Conservation (phyloP, 164 flowering plant genomes). For the Vitis rotundifolia region DNA sequence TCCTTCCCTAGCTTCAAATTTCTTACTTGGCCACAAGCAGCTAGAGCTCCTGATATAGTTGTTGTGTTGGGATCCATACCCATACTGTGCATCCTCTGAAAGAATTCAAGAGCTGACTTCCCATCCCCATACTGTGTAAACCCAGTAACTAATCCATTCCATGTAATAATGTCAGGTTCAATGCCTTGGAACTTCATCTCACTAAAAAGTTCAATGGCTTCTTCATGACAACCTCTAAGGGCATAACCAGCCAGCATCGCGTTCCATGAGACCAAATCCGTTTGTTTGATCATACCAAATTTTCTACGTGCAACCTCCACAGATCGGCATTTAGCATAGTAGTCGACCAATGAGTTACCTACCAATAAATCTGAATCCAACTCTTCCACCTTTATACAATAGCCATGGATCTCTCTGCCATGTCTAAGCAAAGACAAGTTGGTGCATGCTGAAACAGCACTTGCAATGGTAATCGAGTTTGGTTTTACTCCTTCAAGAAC, state of each 20-base stretch:
- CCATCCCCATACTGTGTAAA: conserved; percentile 34
- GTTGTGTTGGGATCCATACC: conserved; percentile 22
- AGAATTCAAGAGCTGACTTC: conserved; percentile 34
- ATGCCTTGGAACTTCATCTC: conserved; percentile 30
- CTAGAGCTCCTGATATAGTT: conserved; percentile 32
- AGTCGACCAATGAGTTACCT: conserved; percentile 31
- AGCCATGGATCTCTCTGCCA: conserved; percentile 41
- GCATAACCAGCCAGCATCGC: conserved; percentile 38
- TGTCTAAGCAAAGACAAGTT: conserved; percentile 25
- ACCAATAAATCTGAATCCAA: conserved; percentile 33
- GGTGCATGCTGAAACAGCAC: conserved; percentile 42
- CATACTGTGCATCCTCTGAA: conserved; percentile 23
- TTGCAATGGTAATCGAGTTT: conserved; percentile 35
- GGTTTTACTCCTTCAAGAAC: conserved; percentile 29
- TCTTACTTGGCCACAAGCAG: conserved; percentile 36
- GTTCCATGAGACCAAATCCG: conserved; percentile 32
- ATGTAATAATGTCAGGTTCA: conserved; percentile 33
- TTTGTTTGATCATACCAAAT: conserved; percentile 20
- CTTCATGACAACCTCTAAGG: conserved; percentile 20
- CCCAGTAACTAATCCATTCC: conserved; percentile 45
- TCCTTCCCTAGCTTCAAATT: conserved; percentile 32
- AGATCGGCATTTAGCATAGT: conserved; percentile 30
- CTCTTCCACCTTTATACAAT: conserved; percentile 28
- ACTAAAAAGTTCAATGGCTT: conserved; percentile 28
- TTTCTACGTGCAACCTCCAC: conserved; percentile 21